Base-by-base conservation (phyloP, 164 flowering plant species). In the Hamamelis virginiana region DNA sequence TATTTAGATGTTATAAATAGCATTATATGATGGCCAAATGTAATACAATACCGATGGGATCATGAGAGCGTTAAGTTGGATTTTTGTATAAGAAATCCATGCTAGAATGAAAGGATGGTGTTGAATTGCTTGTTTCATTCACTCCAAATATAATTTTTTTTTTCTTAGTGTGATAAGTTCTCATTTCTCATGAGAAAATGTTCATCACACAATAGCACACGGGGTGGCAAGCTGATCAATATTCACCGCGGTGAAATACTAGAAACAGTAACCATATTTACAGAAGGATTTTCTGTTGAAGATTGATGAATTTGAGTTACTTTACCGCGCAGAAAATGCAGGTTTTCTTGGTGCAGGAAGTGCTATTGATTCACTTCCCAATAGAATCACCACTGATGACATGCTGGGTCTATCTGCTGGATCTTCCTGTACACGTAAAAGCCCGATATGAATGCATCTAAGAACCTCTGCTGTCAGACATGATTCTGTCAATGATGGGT, bases 361-460 rank as follows among this genome's bases (percentile, higher is more conserved):
- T 23, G 41, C 0, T 0, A 47, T 4, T 23, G 67, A 64, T 14
- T 33, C 41, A 33, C 41, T 33, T 33, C 41, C 41, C 41, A 33
- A 33, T 6, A 33, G 41, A 33, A 33, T 65, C 14, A 65, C 28
- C 8, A 75, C 62, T 5, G 55, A 25, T 2, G 74, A 61, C 69
- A 69, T 74, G 18, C 62, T 46, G 41, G 77, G 77, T 25, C 73
- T 74, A 16, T 65, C 66, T n/a, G 33, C 57, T 5, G 70, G 43
- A 23, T 50, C 44, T 27, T 69, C 61, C 50, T 69, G 73, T 33
- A 33, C 41, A 6, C 41, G 6, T 11, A 72, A 56, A 14, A 72
- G 55, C 3, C 67, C 71, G 3, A 73, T 47, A 38, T 73, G 71
- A 18, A 67, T 48, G 38, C 67, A 73, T 63, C 72, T 57, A 44